A percentile compares a stretch with the other conserved stretches of the same genome.
phyloP scores from a whole-genome alignment of 306 rosid species.

The Delonix regia region DNA sequence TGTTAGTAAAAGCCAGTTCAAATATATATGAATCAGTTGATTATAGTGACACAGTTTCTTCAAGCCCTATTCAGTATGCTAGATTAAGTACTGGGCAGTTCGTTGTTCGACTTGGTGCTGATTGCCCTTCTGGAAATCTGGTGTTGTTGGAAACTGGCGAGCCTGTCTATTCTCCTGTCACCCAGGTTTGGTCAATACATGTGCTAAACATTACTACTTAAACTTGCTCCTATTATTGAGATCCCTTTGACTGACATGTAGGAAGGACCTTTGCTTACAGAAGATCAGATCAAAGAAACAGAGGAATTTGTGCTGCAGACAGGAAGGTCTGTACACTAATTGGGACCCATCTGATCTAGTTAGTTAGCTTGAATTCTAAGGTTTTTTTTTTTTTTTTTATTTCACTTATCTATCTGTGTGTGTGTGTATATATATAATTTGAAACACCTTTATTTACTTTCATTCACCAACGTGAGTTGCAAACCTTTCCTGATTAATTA shows the following conservation, averaged over 20 bases:
- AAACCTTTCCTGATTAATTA: neutral
- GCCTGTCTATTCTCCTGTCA: slow-evolving; percentile 81
- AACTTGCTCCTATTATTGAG: slow-evolving; percentile 39
- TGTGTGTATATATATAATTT: neutral
- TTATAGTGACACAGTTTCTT: slow-evolving; percentile 37
- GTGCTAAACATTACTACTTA: slow-evolving; percentile 9
- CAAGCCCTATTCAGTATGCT: slow-evolving; percentile 65
- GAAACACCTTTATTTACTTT: neutral
- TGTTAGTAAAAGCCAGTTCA: slow-evolving; percentile 62
- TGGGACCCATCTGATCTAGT: slow-evolving; percentile 9
- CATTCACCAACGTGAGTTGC: neutral
- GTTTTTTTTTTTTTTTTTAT: neutral
- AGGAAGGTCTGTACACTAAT: slow-evolving; percentile 69
- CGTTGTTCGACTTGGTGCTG: slow-evolving; percentile 88
- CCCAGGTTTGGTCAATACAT: slow-evolving; percentile 71
- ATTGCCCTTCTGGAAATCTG: slow-evolving; percentile 56
- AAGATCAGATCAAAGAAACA: slow-evolving; percentile 87
- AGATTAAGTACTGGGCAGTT: slow-evolving; percentile 71
- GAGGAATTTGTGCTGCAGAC: slow-evolving; percentile 98
- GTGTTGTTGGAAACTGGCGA: slow-evolving; percentile 91
- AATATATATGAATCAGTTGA: slow-evolving; percentile 42
- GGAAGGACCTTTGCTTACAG: slow-evolving; percentile 94
- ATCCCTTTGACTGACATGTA: slow-evolving; percentile 43
- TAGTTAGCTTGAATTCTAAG: slow-evolving; percentile 18
- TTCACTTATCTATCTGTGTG: neutral